Percentiles rank a stretch among this genome's conserved stretches.
These are phyloP conservation scores for Leavenworthia alabamica DNA, from an alignment of 345 rosid genomes.

Conservation along the genomic window DNA sequence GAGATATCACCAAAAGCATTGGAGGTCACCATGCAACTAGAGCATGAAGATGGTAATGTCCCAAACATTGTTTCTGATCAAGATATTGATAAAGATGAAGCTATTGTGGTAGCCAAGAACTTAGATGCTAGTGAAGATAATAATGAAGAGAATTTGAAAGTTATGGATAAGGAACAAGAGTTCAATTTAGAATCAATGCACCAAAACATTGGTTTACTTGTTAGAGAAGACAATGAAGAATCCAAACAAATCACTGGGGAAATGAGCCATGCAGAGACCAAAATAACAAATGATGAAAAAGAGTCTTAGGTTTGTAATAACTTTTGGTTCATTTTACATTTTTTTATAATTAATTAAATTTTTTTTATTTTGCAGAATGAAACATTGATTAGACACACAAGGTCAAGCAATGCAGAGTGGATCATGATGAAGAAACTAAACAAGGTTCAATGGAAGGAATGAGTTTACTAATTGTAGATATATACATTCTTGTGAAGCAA, in stretches of 20 bases:
- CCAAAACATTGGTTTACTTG: neutral
- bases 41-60: neutral
- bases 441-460: neutral
- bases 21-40: constrained; percentile 4
- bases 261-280: neutral
- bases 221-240: neutral
- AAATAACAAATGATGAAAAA: neutral
- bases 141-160: neutral
- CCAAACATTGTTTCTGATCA: neutral
- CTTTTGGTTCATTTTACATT: neutral
- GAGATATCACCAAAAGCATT: constrained; percentile 6
- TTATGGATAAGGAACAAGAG: neutral
- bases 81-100: neutral
- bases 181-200: constrained; percentile 1
- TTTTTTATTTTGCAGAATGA: constrained; percentile 13
- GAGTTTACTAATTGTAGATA: constrained; percentile 6
- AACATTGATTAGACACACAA: neutral
- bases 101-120: neutral
- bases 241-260: neutral
- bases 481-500: neutral
- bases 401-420: neutral
- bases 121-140: neutral
- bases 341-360: neutral
- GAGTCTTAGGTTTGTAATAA: constrained; percentile 4
- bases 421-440: too few relatives aligned